Evolutionary conservation across 257 asterid species (phyloP).

Genomic region (Lavandula angustifolia): DNA sequence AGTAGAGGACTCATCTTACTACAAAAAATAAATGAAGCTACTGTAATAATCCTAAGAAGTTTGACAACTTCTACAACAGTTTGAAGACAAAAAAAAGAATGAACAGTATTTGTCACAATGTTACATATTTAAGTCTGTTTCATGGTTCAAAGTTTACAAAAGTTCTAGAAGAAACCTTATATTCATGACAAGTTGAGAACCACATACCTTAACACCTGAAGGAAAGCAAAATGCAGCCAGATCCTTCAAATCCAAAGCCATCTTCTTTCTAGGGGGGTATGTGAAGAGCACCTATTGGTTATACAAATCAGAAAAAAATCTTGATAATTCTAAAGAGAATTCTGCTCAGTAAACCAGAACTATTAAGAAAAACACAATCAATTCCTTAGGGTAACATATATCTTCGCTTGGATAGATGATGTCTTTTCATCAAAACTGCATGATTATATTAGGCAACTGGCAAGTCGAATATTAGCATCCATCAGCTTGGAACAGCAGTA

Average conservation of each 20-base stretch:
- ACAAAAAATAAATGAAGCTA: background rate
- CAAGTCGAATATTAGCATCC: conserved; percentile 4
- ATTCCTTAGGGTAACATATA: conserved; percentile 3
- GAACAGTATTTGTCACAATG: background rate
- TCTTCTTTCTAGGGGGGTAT: conserved; percentile 81
- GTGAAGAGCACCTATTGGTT: conserved; percentile 62
- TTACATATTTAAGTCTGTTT: background rate
- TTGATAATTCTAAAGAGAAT: conserved; percentile 11
- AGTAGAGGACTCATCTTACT: background rate
- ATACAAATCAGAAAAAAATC: conserved; percentile 22
- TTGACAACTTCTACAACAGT: background rate
- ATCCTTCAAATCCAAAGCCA: conserved; percentile 64
- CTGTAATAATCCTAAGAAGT: no score
- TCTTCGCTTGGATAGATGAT: conserved; percentile 17
- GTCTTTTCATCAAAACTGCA: conserved; percentile 16
- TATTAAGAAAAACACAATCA: conserved; percentile 5
- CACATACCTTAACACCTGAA: conserved; percentile 75
- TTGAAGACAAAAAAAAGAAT: background rate
- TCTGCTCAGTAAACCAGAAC: background rate
- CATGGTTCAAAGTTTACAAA: background rate
- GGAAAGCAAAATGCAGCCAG: conserved; percentile 93
- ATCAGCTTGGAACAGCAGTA: conserved; percentile 13
- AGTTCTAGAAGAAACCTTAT: conserved; percentile 8
- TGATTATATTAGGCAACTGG: conserved; percentile 14
- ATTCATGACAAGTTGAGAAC: conserved; percentile 18